phyloP scores from a whole-genome alignment of 2,329 filamentous ascomycete species.

The Ramularia endophylla region DNA sequence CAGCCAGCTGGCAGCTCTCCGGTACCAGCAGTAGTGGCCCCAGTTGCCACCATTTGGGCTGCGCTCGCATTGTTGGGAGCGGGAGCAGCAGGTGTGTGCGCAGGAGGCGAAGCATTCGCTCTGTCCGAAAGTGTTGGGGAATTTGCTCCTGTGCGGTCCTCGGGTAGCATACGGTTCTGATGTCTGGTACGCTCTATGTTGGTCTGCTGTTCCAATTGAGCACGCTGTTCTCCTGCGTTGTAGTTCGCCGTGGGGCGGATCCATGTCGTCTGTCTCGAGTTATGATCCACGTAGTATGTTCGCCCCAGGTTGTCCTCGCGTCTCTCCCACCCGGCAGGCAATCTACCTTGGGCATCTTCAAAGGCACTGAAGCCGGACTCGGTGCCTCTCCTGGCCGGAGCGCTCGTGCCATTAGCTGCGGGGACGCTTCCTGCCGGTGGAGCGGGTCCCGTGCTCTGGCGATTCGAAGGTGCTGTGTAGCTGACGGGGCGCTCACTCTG shows the following conservation, averaged over 20 bases:
- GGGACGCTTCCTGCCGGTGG: constrained; percentile 6
- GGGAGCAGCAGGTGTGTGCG: constrained; percentile 26
- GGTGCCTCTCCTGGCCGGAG: constrained; percentile 35
- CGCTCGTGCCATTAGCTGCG: constrained; percentile 20
- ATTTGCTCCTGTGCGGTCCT: constrained; percentile 88
- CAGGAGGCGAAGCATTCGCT: constrained; percentile 26
- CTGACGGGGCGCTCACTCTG: constrained; percentile 24
- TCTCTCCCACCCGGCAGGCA: constrained; percentile 93
- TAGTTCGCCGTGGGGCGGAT: constrained; percentile 76
- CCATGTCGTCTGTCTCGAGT: constrained; percentile 95
- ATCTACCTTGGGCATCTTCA: constrained; percentile 87
- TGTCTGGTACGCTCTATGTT: constrained; percentile 89
- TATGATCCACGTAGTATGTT: constrained; percentile 98
- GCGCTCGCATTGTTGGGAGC: constrained; percentile 45
- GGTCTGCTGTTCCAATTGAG: constrained; percentile 80
- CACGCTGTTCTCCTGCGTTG: constrained; percentile 69
- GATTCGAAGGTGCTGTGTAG: constrained; percentile 20
- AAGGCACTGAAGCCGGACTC: constrained; percentile 73
- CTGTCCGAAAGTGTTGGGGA: constrained; percentile 65
- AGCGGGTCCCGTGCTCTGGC: constrained; percentile 21
- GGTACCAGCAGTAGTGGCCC: constrained; percentile 86
- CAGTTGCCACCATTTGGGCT: constrained; percentile 87
- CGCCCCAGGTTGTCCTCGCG: constrained; percentile 90
- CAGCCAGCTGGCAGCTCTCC: constrained; percentile 93
- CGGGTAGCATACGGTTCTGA: constrained; percentile 90